phyloP scores from a whole-genome alignment of 2,329 filamentous ascomycete genomes.

The Apiospora arundinis region DNA sequence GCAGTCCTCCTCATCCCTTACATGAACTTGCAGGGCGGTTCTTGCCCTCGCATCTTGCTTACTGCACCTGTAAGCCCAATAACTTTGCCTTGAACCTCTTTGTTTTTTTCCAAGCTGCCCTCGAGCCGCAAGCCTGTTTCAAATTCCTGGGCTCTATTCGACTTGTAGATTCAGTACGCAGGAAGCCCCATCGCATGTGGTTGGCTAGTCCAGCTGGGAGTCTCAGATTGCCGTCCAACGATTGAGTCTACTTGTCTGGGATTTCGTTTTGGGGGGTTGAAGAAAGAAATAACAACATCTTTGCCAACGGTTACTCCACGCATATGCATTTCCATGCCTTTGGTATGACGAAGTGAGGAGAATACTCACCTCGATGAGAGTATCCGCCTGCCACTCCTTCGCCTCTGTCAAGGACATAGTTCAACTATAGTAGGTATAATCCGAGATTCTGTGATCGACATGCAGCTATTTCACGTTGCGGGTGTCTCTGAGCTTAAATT shows the following conservation, averaged over 20 bases:
- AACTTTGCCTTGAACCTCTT: background rate
- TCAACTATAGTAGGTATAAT: background rate
- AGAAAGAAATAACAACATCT: background rate
- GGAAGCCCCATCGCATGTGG: background rate
- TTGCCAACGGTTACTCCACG: background rate
- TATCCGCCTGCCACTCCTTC: background rate
- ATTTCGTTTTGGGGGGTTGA: background rate
- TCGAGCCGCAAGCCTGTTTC: background rate
- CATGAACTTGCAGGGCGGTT: background rate
- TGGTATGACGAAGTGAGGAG: background rate
- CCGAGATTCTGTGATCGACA: background rate
- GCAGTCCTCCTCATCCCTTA: background rate
- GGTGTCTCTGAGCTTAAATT: background rate
- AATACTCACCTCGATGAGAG: background rate
- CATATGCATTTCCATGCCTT: too few relatives aligned
- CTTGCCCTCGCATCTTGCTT: background rate
- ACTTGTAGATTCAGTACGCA: background rate
- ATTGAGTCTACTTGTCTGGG: background rate
- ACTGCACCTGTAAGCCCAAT: background rate
- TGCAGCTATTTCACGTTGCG: background rate
- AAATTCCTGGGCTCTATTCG: background rate
- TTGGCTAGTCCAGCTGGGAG: background rate
- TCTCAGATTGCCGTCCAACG: background rate
- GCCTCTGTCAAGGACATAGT: background rate
- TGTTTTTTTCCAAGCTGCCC: background rate